Base-by-base conservation (phyloP, 2,329 filamentous ascomycete genomes). In the Ophiostoma tasmaniense region DNA sequence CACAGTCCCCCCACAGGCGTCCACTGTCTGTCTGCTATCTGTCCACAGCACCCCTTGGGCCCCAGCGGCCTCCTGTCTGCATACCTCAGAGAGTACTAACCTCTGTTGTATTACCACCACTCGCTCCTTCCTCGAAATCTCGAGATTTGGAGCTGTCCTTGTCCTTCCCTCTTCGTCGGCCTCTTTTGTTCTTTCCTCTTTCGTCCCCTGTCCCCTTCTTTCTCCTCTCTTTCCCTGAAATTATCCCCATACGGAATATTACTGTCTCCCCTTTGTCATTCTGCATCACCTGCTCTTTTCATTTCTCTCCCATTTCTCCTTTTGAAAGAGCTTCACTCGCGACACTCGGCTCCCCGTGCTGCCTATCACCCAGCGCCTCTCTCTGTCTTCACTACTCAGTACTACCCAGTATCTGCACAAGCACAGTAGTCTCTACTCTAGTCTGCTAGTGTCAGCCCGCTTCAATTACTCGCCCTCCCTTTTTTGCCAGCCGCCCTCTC, bases 41-140 rank as follows among this genome's bases (percentile, higher is more conserved):
- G 33, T 39, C 37, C 37, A n/a, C 42, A 50, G 42, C 45, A 55
- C 50, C 50, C 17, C 17, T 45, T 45, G n/a, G n/a, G n/a, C 22
- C 50, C 52, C 52, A 59, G 52, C 52, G 52, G 52, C 52, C 52
- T 59, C 52, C 52, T 55, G 52, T 59, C 52, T 59, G 13, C 52
- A 55, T 25, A 22, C 11, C 22, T 52, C 39, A 45, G 2, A 52
- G 11, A 13, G 4, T 42, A 42, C 39, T 45, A 17, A 45, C 42
- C 42, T 45, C 42, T 45, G 42, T 50, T 50, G 17, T 50, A 22
- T 22, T 50, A 50, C 50, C 50, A 70, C 66, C 68, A 64, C 66
- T 69, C 68, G 45, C 66, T 52, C 68, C 61, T 70, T 67, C 68
- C 61, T 55, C 55, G 59, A 37, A 59, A 64, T 67, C 45, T 45